These are phyloP conservation scores for Iberis pinnata DNA, from an alignment of 345 rosid species.

Conservation along the genomic window DNA sequence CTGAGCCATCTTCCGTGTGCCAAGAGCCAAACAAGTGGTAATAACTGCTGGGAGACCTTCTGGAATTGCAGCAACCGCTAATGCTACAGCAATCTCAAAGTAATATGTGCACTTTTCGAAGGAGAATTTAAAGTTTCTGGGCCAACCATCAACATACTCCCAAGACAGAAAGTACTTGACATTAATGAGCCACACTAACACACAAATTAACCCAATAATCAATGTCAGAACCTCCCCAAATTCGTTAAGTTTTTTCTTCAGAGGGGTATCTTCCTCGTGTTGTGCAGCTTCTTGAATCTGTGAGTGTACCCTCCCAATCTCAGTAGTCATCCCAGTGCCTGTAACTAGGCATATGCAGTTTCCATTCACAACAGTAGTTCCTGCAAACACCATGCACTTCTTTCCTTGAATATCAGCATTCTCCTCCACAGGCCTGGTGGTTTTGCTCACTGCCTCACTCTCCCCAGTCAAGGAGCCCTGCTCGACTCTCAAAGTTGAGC, in stretches of 20 bases:
- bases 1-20: constrained; percentile 96
- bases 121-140: constrained; percentile 75
- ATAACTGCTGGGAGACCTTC: constrained; percentile 97
- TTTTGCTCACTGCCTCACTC: constrained; percentile 84
- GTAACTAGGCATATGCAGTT: constrained; percentile 72
- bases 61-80: constrained; percentile 97
- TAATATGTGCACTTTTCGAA: constrained; percentile 97
- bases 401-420: constrained; percentile 78
- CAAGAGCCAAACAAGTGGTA: constrained; percentile 90
- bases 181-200: constrained; percentile 86
- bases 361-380: constrained; percentile 88
- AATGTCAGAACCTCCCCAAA: constrained; percentile 76
- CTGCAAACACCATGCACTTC: constrained; percentile 81
- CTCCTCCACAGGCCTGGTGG: constrained; percentile 54
- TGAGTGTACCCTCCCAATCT: constrained; percentile 86
- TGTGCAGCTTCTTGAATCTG: constrained; percentile 91
- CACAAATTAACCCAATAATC: constrained; percentile 78
- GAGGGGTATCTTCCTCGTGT: constrained; percentile 79
- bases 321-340: constrained; percentile 71
- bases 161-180: constrained; percentile 84
- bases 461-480: constrained; percentile 93
- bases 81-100: constrained; percentile 94
- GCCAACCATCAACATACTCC: constrained; percentile 94
- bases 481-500: constrained; percentile 78
- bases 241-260: constrained; percentile 88